Base-by-base conservation (phyloP, 805 yeast species). In the Saccharomycopsis vini region DNA sequence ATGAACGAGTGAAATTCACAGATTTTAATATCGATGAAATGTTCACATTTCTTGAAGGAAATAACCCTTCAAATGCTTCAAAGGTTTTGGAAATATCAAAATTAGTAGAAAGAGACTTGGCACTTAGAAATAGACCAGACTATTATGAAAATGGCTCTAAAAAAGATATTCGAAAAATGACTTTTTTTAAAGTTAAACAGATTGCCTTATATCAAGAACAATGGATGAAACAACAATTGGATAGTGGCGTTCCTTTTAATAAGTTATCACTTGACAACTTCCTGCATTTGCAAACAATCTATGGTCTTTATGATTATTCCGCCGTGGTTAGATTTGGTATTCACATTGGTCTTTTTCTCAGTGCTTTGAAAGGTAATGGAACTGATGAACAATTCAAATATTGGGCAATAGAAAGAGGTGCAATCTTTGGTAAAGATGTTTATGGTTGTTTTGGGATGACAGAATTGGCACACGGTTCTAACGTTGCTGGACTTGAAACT, bases 391-490 rank as follows among this genome's bases (percentile, higher is more conserved):
- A 89, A 68, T 73, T 81, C 54, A 67, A 77, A 35, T 90, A 80
- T 64, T 89, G 97, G 97, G 72, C 87, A 42, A 64, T 69, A 47
- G 77, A 73, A 53, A 71, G 82, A 55, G 88, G 84, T 52, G 77
- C 87, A 9, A 59, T 68, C 1, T 64, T 63, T 49, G 58, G 80
- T 32, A 77, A 71, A 26, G 58, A 62, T 43, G 56, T 68, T 39
- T 82, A 79, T 56, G 96, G 96, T 22, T 88, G 95, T 62, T 87
- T 87, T 64, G 87, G 82, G 37, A 87, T 87, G 96, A 88, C 95
- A 13, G 96, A 87, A 64, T 61, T 87, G 54, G 95, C 86, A 5
- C 96, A 87, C 60, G 96, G 96, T 22, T 85, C 95, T 10, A 89
- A 89, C 61, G 96, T 89, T 36, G 95, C 95, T 3, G 94, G 85